These are phyloP conservation scores for Meyerozyma carpophila DNA, from an alignment of 1,139 yeast genomes.

Conservation along the genomic window DNA sequence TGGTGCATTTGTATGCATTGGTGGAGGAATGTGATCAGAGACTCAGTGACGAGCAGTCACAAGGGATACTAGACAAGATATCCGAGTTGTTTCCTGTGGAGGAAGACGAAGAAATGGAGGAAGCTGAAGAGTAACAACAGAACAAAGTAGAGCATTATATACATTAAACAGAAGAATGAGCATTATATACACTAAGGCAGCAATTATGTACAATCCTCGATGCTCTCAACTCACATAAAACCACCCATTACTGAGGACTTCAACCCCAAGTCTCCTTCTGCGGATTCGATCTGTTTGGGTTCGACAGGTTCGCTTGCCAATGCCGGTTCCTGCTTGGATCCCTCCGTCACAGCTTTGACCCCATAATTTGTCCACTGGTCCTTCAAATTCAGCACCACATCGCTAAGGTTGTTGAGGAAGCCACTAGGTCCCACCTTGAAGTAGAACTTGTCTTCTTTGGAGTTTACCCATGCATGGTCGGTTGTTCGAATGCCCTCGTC, in stretches of 20 bases:
- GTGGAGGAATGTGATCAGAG: constrained; percentile 92
- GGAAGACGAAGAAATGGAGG: constrained; percentile 31
- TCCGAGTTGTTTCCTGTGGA: constrained; percentile 43
- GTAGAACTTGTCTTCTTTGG: constrained; percentile 42
- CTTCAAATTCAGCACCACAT: constrained; percentile 35
- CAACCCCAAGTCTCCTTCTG: constrained; percentile 12
- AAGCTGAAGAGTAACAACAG: constrained; percentile 19
- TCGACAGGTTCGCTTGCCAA: neutral
- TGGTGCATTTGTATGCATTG: constrained; percentile 73
- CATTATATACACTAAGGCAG: no score
- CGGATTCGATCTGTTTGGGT: constrained; percentile 2
- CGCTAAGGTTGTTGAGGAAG: constrained; percentile 57
- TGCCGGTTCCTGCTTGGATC: neutral
- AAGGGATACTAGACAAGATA: constrained; percentile 48
- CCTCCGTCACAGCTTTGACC: constrained; percentile 2
- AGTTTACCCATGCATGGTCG: constrained; percentile 47
- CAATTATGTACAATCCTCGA: no score
- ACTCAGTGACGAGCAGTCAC: constrained; percentile 58
- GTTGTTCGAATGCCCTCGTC: constrained; percentile 15
- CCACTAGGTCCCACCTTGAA: constrained; percentile 74
- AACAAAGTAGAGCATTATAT: neutral
- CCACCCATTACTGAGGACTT: constrained; percentile 22
- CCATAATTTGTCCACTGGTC: constrained; percentile 33
- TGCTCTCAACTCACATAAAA: constrained; percentile 6
- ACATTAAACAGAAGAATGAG: constrained; percentile 3